Evolutionary conservation across 371 early-diverging fungal genomes (phyloP).

Genomic region (Mortierella sp.): DNA sequence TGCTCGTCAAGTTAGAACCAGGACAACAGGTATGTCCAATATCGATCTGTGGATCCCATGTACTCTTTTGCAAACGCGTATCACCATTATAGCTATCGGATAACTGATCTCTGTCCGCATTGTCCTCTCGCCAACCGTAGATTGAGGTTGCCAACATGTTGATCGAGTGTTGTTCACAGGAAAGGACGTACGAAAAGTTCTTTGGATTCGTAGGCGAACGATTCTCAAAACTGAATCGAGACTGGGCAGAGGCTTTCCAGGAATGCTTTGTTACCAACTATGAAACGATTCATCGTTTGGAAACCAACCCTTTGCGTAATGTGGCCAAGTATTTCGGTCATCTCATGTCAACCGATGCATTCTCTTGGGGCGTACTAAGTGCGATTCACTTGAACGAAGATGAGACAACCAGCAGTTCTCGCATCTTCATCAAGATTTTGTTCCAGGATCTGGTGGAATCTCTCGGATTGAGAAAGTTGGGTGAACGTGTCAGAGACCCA

Average conservation of each 20-base stretch:
- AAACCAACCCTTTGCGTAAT: conserved; percentile 94
- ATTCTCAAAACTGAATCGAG: conserved; percentile 85
- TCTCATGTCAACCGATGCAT: conserved; percentile 85
- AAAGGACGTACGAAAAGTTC: conserved; percentile 93
- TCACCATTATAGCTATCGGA: too few species aligned
- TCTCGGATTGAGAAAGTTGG: conserved; percentile 84
- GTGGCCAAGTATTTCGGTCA: conserved; percentile 94
- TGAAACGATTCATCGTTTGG: conserved; percentile 92
- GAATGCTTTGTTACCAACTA: conserved; percentile 86
- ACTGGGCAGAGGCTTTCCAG: conserved; percentile 85
- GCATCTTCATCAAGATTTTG: conserved; percentile 96
- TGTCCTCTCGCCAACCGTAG: conserved; percentile 27
- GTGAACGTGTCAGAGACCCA: conserved; percentile 79
- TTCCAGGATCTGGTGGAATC: conserved; percentile 91
- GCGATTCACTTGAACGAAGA: conserved; percentile 89
- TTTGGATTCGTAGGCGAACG: conserved; percentile 96
- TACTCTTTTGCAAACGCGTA: background rate
- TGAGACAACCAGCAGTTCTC: conserved; percentile 93
- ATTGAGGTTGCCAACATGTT: conserved; percentile 95
- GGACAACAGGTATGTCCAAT: conserved; percentile 77
- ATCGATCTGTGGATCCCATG: background rate
- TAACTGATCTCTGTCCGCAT: too few species aligned
- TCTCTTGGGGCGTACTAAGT: conserved; percentile 88
- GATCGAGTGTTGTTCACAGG: conserved; percentile 96
- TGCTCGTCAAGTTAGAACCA: conserved; percentile 84